Evolutionary conservation across 257 asterid genomes (phyloP).

Genomic region (Przewalskia tangutica): DNA sequence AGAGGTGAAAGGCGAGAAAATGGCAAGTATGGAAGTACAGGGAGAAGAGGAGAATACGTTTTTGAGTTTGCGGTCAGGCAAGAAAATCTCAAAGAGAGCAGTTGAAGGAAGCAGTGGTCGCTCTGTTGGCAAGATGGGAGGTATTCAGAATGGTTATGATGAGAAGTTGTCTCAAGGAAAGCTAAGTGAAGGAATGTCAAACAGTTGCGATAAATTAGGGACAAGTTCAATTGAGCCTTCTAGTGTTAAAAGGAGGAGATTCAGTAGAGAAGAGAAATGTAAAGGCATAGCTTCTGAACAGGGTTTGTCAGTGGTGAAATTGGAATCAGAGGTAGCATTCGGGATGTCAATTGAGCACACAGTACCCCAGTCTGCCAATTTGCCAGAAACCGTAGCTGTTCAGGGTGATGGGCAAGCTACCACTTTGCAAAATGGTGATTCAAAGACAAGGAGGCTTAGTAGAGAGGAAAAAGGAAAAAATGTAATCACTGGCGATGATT

Average conservation of each 20-base stretch:
- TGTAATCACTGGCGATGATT: constrained; percentile 23
- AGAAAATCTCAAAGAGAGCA: constrained; percentile 29
- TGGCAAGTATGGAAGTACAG: constrained; percentile 14
- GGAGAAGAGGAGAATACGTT: constrained; percentile 23
- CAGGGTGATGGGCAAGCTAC: not conserved
- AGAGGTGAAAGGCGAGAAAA: constrained; percentile 28
- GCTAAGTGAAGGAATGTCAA: constrained; percentile 15
- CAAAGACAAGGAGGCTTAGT: constrained; percentile 25
- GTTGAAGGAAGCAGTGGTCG: constrained; percentile 6
- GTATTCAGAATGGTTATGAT: constrained; percentile 7
- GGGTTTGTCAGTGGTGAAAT: constrained; percentile 4
- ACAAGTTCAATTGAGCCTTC: constrained; percentile 5
- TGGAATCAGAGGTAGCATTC: constrained; percentile 2
- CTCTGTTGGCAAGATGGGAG: constrained; percentile 9
- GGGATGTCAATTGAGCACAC: constrained; percentile 7
- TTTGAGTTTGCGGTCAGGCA: constrained; percentile 60
- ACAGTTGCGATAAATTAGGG: not conserved
- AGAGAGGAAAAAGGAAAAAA: constrained; percentile 52
- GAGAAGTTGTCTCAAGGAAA: constrained; percentile 7
- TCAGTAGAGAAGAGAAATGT: constrained; percentile 26
- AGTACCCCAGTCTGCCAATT: constrained; percentile 4
- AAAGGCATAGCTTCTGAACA: constrained; percentile 18
- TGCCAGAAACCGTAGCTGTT: constrained; percentile 10
- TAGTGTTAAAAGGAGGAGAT: constrained; percentile 12
- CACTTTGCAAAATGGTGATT: not conserved